phyloP scores from a whole-genome alignment of 2,329 filamentous ascomycete genomes.

The Pseudogymnoascus verrucosus region DNA sequence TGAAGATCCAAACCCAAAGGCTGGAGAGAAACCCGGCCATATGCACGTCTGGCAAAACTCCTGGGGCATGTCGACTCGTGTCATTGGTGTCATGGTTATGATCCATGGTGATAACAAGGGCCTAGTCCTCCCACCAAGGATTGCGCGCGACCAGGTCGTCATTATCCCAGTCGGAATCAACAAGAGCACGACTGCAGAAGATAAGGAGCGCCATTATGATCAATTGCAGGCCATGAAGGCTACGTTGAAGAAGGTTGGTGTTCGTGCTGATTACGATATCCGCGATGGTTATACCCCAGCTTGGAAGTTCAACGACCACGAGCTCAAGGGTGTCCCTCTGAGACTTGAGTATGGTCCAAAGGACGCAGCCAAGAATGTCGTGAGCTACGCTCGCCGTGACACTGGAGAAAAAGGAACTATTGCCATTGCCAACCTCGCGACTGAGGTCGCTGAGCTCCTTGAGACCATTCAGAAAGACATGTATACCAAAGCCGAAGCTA shows the following conservation, averaged over 20 bases:
- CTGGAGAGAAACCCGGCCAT: conserved; percentile 67
- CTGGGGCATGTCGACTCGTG: conserved; percentile 94
- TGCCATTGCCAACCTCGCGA: conserved; percentile 63
- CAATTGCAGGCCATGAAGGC: conserved; percentile 65
- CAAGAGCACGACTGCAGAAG: conserved; percentile 76
- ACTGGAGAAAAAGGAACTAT: conserved; percentile 76
- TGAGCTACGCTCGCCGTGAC: conserved; percentile 82
- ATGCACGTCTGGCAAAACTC: conserved; percentile 97
- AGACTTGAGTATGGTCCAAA: conserved; percentile 94
- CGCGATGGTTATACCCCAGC: conserved; percentile 88
- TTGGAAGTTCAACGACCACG: conserved; percentile 99
- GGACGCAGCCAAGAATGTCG: conserved; percentile 76
- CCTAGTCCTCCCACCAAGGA: conserved; percentile 82
- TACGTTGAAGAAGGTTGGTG: conserved; percentile 61
- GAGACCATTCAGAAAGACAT: conserved; percentile 86
- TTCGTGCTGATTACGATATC: conserved; percentile 74
- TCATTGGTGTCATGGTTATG: conserved; percentile 98
- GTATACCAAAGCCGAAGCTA: conserved; percentile 61
- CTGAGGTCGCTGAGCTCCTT: conserved; percentile 69
- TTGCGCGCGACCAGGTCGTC: conserved; percentile 77
- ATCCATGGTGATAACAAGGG: conserved; percentile 95
- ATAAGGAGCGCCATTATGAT: conserved; percentile 65
- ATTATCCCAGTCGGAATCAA: conserved; percentile 90
- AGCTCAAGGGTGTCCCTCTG: conserved; percentile 89
- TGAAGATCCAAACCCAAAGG: conserved; percentile 71